Evolutionary conservation across 2,329 filamentous ascomycete genomes (phyloP), one percentile per base, ranked within the genome.

Genomic region (Tothia fuscella): DNA sequence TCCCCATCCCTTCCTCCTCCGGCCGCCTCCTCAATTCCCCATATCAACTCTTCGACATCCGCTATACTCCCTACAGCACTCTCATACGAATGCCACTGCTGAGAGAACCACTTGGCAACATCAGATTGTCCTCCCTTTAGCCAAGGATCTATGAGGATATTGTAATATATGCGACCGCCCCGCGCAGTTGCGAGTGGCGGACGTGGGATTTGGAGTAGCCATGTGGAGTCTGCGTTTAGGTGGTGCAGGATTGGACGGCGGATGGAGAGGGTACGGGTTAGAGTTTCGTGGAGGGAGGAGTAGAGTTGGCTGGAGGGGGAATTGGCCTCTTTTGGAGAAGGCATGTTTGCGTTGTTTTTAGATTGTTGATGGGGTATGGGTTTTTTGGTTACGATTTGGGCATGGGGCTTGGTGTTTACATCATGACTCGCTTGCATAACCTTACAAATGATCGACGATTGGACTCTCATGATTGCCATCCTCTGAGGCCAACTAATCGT

Each of bases 61-160:
- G 56, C 58, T 12, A 80, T 66, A 7, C 62, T 74, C 50, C 67
- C 61, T 10, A 79, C 65, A 10, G 65, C 66, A 39, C 73, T 72
- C 41, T 69, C 55, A 0, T 65, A 64, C 1, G 70, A 65, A 53
- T 82, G 78, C 66, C 69, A 78, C 55, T 82, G 78, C 50, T 73
- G 73, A 38, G 70, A 75, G 55, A 82, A 80, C 72, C 76, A 81
- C 33, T 61, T 58, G 2, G 74, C 73, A 7, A 80, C 70, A 53
- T 82, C 78, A 44, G 65, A 71, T 56, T 82, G 77, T 0, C 71
- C 66, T 3, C 77, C 77, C 13, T 64, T 58, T 2, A 82, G 63
- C 78, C 78, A 82, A 0, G 77, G 77, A 51, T 81, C 77, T 32
- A 82, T 66, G 16, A 82, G 58, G 38, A 82, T 64, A 51, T 81